These are phyloP conservation scores for Flaveria ramosissima DNA, from an alignment of 129 eudicot species.

Conservation along the genomic window DNA sequence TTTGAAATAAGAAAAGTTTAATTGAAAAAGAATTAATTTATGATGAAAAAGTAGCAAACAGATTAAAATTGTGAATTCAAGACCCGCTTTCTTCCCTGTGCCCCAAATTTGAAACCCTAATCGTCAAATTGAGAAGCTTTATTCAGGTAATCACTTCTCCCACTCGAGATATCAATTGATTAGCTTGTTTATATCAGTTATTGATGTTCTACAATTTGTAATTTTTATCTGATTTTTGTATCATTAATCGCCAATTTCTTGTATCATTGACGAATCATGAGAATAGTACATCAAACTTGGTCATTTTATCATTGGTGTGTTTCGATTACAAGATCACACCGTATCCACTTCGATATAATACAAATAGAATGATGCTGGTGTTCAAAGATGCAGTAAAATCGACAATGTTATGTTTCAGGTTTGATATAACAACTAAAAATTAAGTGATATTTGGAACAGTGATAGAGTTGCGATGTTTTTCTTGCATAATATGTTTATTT, in stretches of 20 bases:
- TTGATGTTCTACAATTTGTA: neutral
- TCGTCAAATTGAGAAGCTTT: conserved; percentile 8
- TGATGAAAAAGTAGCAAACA: neutral
- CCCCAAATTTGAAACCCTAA: conserved; percentile 18
- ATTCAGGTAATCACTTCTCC: conserved; percentile 25
- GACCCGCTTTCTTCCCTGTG: neutral
- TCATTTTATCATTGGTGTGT: neutral
- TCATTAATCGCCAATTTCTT: neutral
- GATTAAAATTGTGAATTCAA: neutral
- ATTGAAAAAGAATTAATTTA: neutral
- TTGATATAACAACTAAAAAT: neutral
- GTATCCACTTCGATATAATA: neutral
- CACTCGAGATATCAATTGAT: neutral
- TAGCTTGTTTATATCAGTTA: neutral
- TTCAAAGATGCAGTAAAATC: neutral
- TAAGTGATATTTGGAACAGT: neutral
- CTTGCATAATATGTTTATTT: neutral
- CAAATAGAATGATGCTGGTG: neutral
- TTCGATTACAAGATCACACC: neutral
- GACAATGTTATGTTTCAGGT: conserved; percentile 5
- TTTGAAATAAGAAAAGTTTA: no score
- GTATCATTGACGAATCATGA: neutral
- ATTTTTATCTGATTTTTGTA: neutral
- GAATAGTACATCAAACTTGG: conserved; percentile 8
- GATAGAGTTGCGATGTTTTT: neutral